Percentiles rank a stretch among this genome's conserved stretches.
phyloP scores from a whole-genome alignment of 306 rosid genomes.

The Myrica gale region DNA sequence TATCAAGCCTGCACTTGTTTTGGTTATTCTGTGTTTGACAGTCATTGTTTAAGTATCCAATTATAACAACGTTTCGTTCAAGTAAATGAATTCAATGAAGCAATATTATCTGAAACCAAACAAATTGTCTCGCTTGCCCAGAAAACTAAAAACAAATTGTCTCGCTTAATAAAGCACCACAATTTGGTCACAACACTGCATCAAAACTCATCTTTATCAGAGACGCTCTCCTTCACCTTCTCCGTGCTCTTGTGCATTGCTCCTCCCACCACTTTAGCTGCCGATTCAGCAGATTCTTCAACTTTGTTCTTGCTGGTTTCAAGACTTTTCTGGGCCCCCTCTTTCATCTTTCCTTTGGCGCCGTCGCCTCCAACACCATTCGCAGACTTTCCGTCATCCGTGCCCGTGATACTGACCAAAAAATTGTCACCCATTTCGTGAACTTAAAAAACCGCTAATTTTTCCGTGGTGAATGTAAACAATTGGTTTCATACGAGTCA shows the following conservation, averaged over 20 bases:
- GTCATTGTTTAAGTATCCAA: no score
- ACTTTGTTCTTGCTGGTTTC: conserved; percentile 52
- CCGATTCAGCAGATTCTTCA: conserved; percentile 57
- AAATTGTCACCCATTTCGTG: neutral
- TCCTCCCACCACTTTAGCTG: conserved; percentile 47
- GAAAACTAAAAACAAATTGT: no score
- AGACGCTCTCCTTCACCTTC: conserved; percentile 30
- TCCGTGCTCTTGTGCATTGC: conserved; percentile 40
- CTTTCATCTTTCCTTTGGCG: conserved; percentile 25
- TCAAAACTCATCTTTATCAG: conserved; percentile 33
- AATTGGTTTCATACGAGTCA: neutral
- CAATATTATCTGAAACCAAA: neutral
- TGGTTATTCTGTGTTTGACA: no score
- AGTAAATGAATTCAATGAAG: neutral
- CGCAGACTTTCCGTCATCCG: conserved; percentile 7
- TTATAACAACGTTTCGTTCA: no score
- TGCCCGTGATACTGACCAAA: conserved; percentile 44
- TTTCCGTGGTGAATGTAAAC: neutral
- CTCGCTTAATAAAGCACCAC: no score
- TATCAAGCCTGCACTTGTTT: no score
- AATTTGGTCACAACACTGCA: conserved; percentile 44
- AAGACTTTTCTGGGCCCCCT: conserved; percentile 53
- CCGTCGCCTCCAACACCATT: conserved; percentile 5
- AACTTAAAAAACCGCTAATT: neutral
- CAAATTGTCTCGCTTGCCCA: neutral